Conservation (phyloP, 1,139 yeast genomes). For the Waltiozyma sp. region DNA sequence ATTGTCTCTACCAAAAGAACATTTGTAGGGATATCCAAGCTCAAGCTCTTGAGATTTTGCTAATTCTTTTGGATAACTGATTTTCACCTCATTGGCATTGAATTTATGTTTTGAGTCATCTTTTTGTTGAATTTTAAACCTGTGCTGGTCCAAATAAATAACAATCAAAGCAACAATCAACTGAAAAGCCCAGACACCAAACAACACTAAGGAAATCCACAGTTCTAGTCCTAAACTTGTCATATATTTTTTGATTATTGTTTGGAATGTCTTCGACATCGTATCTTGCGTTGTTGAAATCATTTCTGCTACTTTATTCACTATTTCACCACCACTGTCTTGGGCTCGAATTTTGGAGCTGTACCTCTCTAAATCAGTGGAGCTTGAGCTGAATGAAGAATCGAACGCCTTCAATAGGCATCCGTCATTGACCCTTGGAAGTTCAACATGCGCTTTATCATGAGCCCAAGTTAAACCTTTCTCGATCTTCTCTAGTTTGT, state of each 20-base stretch:
- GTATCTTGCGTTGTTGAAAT: conserved; percentile 17
- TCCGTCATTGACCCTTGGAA: conserved; percentile 41
- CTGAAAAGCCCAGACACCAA: conserved; percentile 40
- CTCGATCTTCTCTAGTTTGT: conserved; percentile 55
- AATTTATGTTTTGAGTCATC: conserved; percentile 2
- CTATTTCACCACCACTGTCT: conserved; percentile 1
- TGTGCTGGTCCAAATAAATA: conserved; percentile 4
- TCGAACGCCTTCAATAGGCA: conserved; percentile 17
- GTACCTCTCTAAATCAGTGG: background rate
- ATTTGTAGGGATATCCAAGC: conserved; percentile 7
- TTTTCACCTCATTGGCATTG: conserved; percentile 2
- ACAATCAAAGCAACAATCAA: conserved; percentile 28
- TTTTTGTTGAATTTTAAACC: conserved; percentile 6
- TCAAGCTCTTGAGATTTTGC: conserved; percentile 3
- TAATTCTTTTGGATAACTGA: conserved; percentile 6
- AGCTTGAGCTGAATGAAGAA: background rate
- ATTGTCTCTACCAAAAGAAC: conserved; percentile 3
- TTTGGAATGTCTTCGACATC: conserved; percentile 18
- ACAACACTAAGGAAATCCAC: conserved; percentile 30
- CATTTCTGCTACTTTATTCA: conserved; percentile 7
- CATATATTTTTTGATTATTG: conserved; percentile 24
- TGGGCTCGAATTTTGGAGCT: conserved; percentile 1
- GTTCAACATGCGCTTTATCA: conserved; percentile 42
- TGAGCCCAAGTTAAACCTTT: conserved; percentile 73
- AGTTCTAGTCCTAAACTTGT: conserved; percentile 33